These are phyloP conservation scores for Teratosphaeria pseudoeucalypti DNA, from an alignment of 2,329 filamentous ascomycete species.

Conservation along the genomic window DNA sequence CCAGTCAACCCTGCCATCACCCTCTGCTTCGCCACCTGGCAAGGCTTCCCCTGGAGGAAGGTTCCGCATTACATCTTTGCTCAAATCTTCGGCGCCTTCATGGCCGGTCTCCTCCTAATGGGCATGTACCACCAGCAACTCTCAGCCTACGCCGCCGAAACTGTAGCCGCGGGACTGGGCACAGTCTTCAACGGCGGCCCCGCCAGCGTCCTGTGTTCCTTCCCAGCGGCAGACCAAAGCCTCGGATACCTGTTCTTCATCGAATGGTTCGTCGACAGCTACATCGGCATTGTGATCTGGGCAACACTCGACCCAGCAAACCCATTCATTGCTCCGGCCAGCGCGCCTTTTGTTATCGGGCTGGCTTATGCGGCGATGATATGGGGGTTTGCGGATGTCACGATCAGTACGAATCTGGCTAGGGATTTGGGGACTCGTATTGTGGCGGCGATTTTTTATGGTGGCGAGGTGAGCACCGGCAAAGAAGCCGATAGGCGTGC, in stretches of 20 bases:
- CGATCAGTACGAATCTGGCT: slow-evolving; percentile 48
- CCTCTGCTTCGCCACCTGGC: slow-evolving; percentile 37
- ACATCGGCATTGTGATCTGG: slow-evolving; percentile 50
- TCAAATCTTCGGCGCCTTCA: slow-evolving; percentile 46
- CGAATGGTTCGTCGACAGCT: slow-evolving; percentile 49
- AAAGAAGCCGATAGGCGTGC: neutral
- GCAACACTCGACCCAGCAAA: slow-evolving; percentile 48
- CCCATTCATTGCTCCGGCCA: slow-evolving; percentile 41
- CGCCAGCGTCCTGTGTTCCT: slow-evolving; percentile 46
- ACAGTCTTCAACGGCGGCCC: slow-evolving; percentile 40
- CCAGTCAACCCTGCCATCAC: slow-evolving; percentile 26
- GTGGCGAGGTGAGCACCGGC: slow-evolving; percentile 26
- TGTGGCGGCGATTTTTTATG: slow-evolving; percentile 49
- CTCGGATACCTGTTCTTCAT: slow-evolving; percentile 48
- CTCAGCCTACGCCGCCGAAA: slow-evolving; percentile 29
- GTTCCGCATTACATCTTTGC: slow-evolving; percentile 46
- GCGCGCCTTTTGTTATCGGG: slow-evolving; percentile 46
- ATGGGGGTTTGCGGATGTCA: slow-evolving; percentile 43
- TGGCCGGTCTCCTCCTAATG: slow-evolving; percentile 46
- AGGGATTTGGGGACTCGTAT: slow-evolving; percentile 50
- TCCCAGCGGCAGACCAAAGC: slow-evolving; percentile 41
- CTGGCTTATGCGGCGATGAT: slow-evolving; percentile 42
- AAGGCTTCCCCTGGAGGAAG: slow-evolving; percentile 50
- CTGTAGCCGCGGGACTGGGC: slow-evolving; percentile 27
- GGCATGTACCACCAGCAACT: slow-evolving; percentile 48